Conservation (phyloP, 2,329 filamentous ascomycete species). For the Pestalotiopsis sp. region DNA sequence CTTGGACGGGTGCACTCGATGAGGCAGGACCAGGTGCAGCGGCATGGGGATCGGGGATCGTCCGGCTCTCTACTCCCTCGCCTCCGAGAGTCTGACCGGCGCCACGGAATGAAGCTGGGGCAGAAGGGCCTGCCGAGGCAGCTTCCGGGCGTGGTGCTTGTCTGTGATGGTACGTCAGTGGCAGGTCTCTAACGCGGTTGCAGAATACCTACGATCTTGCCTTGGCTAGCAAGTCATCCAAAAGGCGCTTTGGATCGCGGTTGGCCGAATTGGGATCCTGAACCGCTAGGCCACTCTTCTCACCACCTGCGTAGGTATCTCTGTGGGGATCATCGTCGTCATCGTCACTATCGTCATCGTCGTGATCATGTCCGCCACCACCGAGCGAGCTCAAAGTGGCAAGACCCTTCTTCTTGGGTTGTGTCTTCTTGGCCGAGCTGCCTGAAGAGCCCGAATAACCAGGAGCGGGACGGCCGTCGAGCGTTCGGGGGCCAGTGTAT, state of each 20-base stretch:
- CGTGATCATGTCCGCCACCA: conserved; percentile 49
- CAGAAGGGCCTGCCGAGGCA: conserved; percentile 51
- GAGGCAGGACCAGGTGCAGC: conserved; percentile 30
- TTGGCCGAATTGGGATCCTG: conserved; percentile 59
- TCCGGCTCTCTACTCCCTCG: conserved; percentile 72
- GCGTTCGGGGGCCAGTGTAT: conserved; percentile 65
- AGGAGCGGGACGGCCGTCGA: conserved; percentile 64
- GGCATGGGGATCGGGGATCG: conserved; percentile 62
- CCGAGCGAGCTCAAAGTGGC: conserved; percentile 62
- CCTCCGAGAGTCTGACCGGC: conserved; percentile 77
- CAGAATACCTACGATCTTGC: conserved; percentile 56
- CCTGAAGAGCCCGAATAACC: conserved; percentile 33
- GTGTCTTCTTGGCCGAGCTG: conserved; percentile 42
- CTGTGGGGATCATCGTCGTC: conserved; percentile 62
- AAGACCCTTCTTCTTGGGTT: conserved; percentile 61
- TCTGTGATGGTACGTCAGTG: not conserved
- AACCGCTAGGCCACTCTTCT: conserved; percentile 76
- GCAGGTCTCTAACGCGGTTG: not conserved
- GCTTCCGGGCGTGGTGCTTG: conserved; percentile 8
- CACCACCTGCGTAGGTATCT: conserved; percentile 81
- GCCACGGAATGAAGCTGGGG: conserved; percentile 63
- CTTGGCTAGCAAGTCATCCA: conserved; percentile 67
- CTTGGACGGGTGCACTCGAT: conserved; percentile 54
- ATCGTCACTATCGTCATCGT: conserved; percentile 60
- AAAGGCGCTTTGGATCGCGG: conserved; percentile 55